Conservation (phyloP, 1,139 yeast species). For the Kluyveromyces sp. region DNA sequence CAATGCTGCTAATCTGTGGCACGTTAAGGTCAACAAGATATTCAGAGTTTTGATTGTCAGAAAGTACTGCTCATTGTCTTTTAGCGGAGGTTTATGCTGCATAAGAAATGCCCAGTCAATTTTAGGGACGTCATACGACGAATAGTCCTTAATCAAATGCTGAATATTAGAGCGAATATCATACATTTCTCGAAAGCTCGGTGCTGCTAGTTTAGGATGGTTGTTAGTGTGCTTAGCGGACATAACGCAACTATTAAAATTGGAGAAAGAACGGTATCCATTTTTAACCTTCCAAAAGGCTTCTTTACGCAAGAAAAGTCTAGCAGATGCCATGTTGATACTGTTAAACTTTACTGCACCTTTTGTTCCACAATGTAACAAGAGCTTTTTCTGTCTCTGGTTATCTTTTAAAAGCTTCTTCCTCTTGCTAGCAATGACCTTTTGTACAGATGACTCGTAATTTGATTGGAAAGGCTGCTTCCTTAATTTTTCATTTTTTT, state of each 20-base stretch:
- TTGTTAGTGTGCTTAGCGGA: not conserved
- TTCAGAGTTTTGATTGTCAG: slow-evolving; percentile 38
- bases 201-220: slow-evolving; percentile 3
- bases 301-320: too few species aligned
- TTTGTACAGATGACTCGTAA: too few species aligned
- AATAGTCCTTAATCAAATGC: slow-evolving; percentile 26
- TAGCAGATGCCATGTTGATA: too few species aligned
- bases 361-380: too few species aligned
- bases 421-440: too few species aligned
- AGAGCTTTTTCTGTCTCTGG: too few species aligned
- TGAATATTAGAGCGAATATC: slow-evolving; percentile 27
- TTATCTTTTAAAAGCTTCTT: too few species aligned
- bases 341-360: too few species aligned
- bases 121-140: slow-evolving; percentile 23
- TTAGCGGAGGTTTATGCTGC: slow-evolving; percentile 20
- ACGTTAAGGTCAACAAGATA: slow-evolving; percentile 37
- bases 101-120: slow-evolving; percentile 21
- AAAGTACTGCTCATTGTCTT: slow-evolving; percentile 20
- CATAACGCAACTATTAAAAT: not conserved
- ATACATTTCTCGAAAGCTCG: slow-evolving; percentile 24
- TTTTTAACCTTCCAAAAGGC: too few species aligned
- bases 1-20: slow-evolving; percentile 53
- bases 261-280: not conserved
- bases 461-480: too few species aligned
- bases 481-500: too few species aligned